phyloP scores from a whole-genome alignment of 225 moss, liverwort and hornwort genomes.

The Bryoerythrophyllum caledonicum region DNA sequence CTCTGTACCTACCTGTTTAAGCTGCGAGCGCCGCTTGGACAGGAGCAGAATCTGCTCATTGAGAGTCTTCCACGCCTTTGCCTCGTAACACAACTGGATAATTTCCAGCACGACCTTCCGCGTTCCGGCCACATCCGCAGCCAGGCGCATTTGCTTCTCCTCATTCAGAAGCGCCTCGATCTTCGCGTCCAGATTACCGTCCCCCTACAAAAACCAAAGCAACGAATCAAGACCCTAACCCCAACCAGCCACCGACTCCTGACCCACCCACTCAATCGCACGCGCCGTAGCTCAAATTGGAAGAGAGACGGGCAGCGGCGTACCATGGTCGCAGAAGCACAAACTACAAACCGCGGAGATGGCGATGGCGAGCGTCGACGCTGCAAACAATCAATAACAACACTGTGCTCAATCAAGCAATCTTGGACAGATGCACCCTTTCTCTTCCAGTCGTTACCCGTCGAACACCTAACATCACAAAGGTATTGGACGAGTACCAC shows the following conservation, averaged over 20 bases:
- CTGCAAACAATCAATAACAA: not conserved
- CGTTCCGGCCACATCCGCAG: conserved; percentile 72
- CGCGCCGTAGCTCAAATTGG: not conserved
- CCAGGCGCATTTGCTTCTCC: conserved; percentile 85
- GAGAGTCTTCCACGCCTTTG: conserved; percentile 79
- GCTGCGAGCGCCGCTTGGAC: conserved; percentile 83
- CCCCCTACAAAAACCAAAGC: conserved; percentile 1
- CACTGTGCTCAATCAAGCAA: not conserved
- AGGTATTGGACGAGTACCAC: too few relatives aligned
- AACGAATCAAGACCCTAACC: not conserved
- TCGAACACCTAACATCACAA: too few relatives aligned
- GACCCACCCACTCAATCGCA: conserved; percentile 1
- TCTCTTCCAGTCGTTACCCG: not conserved
- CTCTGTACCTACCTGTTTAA: conserved; percentile 57
- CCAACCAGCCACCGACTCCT: conserved; percentile 3
- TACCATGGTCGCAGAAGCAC: not conserved
- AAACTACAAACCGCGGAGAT: not conserved
- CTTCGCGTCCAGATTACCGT: conserved; percentile 54
- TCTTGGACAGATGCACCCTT: not conserved
- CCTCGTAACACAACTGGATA: conserved; percentile 73
- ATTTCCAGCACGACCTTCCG: conserved; percentile 76
- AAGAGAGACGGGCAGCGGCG: not conserved
- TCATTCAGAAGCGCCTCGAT: conserved; percentile 75
- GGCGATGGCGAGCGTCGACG: not conserved
- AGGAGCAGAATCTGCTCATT: conserved; percentile 85